Evolutionary conservation across 2,329 filamentous ascomycete species (phyloP), one percentile per base, ranked within the genome.

Genomic region (Hypoxylon sp.): DNA sequence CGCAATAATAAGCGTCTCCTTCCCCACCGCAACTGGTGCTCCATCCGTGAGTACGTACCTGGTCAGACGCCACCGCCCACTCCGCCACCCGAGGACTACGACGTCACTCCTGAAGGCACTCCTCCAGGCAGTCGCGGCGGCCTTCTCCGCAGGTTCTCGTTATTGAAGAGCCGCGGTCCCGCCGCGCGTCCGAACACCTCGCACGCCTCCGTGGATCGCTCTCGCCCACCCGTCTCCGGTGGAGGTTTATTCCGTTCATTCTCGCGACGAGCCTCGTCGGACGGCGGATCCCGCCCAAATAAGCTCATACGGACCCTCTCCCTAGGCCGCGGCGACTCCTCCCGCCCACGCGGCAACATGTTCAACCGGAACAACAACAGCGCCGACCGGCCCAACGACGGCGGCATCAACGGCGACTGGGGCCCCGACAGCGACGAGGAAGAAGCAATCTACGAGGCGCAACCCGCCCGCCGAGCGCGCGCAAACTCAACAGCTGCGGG

Each of bases 11-110:
- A 94, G 76, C 90, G 91, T 67, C 84, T 99, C 1, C 85, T 98
- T 8, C 95, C 95, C 20, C 91, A 96, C 66, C 89, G 96, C 33
- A 99, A 99, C 79, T 99, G 95, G 93, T 98, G 95, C 79, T 93
- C 94, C 2, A 97, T 99, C 74, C 88, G 92, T 59, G 87, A 92
- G 77, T 98, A 97, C 81, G 84, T 89, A 8, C 94, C 95, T 1
- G 93, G 93, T 2, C 84, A 82, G 35, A 97, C 93, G 0, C 94
- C 94, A 11, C 88, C 89, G 0, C 85, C 87, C 2, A 90, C 91
- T 1, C 93, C 93, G 2, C 86, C 84, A 30, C 80, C 78, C 7
- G 84, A 87, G 1, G 81, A 84, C 50, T 80, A 84, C 66, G 83
- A 85, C 11, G 46, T 70, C 10, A 75, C 70, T 17, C 80, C 82